These are phyloP conservation scores for Cinnamomum micranthum DNA, from an alignment of 164 flowering plant species.

Conservation along the genomic window DNA sequence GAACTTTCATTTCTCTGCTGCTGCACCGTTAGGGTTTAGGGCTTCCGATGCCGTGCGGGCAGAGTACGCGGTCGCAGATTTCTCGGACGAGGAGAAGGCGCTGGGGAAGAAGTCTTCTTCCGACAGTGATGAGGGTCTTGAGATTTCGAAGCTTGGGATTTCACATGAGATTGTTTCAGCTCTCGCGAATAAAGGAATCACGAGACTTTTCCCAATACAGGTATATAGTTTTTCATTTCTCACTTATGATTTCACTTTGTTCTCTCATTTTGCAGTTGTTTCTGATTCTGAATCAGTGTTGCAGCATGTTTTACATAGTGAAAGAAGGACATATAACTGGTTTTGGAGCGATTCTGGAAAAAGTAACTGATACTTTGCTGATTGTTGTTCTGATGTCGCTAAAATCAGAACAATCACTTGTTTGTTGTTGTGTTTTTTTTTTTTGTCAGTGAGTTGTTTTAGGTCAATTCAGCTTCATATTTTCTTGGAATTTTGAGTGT, in stretches of 20 bases:
- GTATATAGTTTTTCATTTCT: slow-evolving; percentile 21
- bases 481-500: background rate
- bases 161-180: slow-evolving; percentile 54
- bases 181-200: slow-evolving; percentile 56
- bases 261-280: background rate
- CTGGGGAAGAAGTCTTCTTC: slow-evolving; percentile 15
- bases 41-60: slow-evolving; percentile 29
- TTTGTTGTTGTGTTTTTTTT: too few species aligned
- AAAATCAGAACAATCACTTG: too few species aligned
- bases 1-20: slow-evolving; percentile 31
- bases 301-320: background rate
- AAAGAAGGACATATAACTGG: too few species aligned
- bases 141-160: slow-evolving; percentile 73
- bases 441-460: too few species aligned
- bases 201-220: slow-evolving; percentile 86
- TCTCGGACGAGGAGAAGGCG: slow-evolving; percentile 37
- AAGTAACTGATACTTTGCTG: background rate
- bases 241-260: background rate
- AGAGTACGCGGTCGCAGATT: slow-evolving; percentile 41
- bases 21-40: slow-evolving; percentile 31
- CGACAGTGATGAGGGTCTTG: slow-evolving; percentile 54
- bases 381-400: background rate
- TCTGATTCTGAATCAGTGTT: background rate
- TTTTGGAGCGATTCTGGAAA: background rate
- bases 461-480: background rate